Evolutionary conservation across 768 basidiomycete genomes (phyloP).

Genomic region (Trichaptum fuscoviolaceum): DNA sequence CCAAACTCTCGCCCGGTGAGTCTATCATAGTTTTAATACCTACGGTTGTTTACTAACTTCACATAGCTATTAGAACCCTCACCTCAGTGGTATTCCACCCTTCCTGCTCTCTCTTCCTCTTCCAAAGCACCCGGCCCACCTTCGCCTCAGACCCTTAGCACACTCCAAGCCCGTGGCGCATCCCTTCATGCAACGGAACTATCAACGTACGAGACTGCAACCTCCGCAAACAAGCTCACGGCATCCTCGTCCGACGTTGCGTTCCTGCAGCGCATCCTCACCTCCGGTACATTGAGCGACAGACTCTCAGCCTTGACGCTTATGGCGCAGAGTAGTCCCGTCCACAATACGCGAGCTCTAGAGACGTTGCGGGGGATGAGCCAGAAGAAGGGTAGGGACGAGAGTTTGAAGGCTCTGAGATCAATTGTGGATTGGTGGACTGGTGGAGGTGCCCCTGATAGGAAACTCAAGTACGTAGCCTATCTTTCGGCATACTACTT

Average conservation of each 20-base stretch:
- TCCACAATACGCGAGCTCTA: conserved; percentile 80
- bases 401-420: conserved; percentile 83
- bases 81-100: conserved; percentile 51
- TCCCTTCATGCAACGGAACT: conserved; percentile 41
- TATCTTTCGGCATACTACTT: neutral
- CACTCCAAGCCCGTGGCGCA: conserved; percentile 41
- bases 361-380: conserved; percentile 73
- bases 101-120: conserved; percentile 35
- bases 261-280: conserved; percentile 82
- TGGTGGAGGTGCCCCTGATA: conserved; percentile 82
- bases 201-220: conserved; percentile 41
- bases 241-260: conserved; percentile 61
- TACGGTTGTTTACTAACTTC: conserved; percentile 5
- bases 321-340: conserved; percentile 80
- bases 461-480: conserved; percentile 74
- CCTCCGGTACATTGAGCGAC: conserved; percentile 87
- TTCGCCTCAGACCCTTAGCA: conserved; percentile 35
- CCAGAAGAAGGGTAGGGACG: conserved; percentile 88
- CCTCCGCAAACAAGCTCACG: conserved; percentile 20
- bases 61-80: conserved; percentile 27
- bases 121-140: conserved; percentile 15
- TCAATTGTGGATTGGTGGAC: conserved; percentile 98
- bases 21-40: conserved; percentile 4
- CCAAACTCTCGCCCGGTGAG: conserved; percentile 8
- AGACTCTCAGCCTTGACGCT: conserved; percentile 86